Evolutionary conservation across 352 stramenopile genomes (phyloP).

Genomic region (Globisporangium uncinulatum): DNA sequence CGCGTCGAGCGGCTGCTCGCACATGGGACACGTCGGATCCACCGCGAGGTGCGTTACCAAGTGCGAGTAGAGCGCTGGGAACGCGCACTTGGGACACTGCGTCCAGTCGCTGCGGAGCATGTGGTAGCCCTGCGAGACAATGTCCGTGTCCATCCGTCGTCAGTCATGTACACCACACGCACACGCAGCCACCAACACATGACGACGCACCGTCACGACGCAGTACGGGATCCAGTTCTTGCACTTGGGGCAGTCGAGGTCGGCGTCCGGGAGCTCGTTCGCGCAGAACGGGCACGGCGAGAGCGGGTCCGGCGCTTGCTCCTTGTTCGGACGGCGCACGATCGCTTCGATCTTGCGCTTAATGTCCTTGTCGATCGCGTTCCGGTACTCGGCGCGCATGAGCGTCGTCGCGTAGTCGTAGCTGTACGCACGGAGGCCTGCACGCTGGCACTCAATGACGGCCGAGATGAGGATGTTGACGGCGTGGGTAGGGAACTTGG

Average conservation of each 20-base stretch:
- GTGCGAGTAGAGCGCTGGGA: conserved; percentile 88
- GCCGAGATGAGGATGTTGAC: conserved; percentile 90
- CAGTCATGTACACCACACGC: conserved; percentile 3
- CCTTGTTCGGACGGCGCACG: conserved; percentile 88
- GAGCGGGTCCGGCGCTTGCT: conserved; percentile 59
- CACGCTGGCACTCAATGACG: conserved; percentile 93
- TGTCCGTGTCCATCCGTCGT: no score
- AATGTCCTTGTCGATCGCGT: conserved; percentile 86
- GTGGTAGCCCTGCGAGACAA: conserved; percentile 72
- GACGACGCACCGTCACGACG: conserved; percentile 73
- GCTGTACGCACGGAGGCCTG: conserved; percentile 82
- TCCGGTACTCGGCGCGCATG: conserved; percentile 88
- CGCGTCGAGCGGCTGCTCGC: conserved; percentile 42
- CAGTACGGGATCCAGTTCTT: conserved; percentile 93
- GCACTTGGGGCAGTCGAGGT: conserved; percentile 89
- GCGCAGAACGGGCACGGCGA: conserved; percentile 85
- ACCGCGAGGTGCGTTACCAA: conserved; percentile 76
- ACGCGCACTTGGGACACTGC: conserved; percentile 82
- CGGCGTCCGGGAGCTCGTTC: conserved; percentile 70
- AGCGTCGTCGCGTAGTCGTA: conserved; percentile 91
- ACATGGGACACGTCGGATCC: conserved; percentile 73
- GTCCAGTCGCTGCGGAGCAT: conserved; percentile 93
- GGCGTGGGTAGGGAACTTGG: conserved; percentile 90
- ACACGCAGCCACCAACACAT: conserved; percentile 6
- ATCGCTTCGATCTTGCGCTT: conserved; percentile 94